These are phyloP conservation scores for Pseudogymnoascus verrucosus DNA, from an alignment of 2,329 filamentous ascomycete genomes.

Conservation along the genomic window DNA sequence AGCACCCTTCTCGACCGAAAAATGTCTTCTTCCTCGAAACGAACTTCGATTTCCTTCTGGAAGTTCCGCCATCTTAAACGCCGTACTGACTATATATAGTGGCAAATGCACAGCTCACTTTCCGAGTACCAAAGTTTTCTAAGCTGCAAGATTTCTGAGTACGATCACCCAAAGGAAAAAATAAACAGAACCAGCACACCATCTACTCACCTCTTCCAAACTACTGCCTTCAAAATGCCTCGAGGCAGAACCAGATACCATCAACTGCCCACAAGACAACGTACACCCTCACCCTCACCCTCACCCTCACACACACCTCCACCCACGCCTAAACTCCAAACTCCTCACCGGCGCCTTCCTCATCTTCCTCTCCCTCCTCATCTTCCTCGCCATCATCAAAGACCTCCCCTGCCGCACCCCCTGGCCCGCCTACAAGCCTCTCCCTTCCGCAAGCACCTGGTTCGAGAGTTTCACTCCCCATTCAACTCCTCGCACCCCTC, in stretches of 20 bases:
- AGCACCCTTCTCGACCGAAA: neutral
- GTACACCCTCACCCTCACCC: neutral
- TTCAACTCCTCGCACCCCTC: neutral
- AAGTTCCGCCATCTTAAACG: neutral
- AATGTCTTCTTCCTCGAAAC: neutral
- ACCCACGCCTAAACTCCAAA: neutral
- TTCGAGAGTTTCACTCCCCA: neutral
- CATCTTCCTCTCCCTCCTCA: neutral
- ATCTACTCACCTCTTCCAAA: neutral
- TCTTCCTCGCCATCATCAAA: neutral
- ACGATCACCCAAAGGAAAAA: neutral
- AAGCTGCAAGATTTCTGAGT: neutral
- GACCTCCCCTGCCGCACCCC: neutral
- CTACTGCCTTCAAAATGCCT: neutral
- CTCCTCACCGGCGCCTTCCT: neutral
- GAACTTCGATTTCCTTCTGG: neutral
- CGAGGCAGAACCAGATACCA: neutral
- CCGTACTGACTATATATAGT: neutral
- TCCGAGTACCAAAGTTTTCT: neutral
- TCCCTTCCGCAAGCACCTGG: neutral
- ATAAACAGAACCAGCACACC: neutral
- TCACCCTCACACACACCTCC: neutral
- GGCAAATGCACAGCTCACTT: neutral
- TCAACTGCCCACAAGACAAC: neutral
- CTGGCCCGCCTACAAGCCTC: neutral